These are phyloP conservation scores for Alternaria sp. DNA, from an alignment of 2,329 filamentous ascomycete genomes.

Conservation along the genomic window DNA sequence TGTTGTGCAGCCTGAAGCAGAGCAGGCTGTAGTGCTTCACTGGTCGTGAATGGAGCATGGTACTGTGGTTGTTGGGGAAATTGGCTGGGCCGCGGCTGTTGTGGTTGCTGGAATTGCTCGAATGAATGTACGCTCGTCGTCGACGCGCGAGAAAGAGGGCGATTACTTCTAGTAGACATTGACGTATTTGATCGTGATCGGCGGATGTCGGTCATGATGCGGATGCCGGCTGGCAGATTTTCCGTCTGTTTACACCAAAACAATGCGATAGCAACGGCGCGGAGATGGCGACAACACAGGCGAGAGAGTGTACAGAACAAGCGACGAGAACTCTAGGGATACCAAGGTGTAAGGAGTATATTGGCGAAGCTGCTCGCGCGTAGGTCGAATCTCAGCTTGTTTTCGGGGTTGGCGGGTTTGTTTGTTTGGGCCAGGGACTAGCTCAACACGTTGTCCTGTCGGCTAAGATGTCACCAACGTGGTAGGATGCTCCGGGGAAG, in stretches of 20 bases:
- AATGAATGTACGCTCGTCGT: conserved; percentile 59
- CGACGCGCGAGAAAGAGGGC: conserved; percentile 59
- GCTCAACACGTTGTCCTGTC: conserved; percentile 19
- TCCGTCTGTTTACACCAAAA: conserved; percentile 48
- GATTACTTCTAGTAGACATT: conserved; percentile 54
- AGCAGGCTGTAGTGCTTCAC: conserved; percentile 41
- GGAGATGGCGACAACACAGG: conserved; percentile 10
- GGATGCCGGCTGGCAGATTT: conserved; percentile 27
- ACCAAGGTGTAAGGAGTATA: conserved; percentile 1
- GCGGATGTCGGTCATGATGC: conserved; percentile 49
- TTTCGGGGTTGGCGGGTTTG: conserved; percentile 20
- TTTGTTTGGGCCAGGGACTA: conserved; percentile 27
- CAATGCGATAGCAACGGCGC: conserved; percentile 34
- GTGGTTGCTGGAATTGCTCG: conserved; percentile 42
- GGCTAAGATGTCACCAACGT: conserved; percentile 17
- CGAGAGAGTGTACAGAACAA: background rate
- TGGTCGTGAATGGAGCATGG: conserved; percentile 38
- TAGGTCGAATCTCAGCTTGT: conserved; percentile 5
- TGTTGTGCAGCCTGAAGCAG: conserved; percentile 50
- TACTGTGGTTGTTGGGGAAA: conserved; percentile 38
- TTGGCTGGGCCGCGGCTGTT: conserved; percentile 26
- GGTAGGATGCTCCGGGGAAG: conserved; percentile 22
- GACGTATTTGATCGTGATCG: conserved; percentile 59
- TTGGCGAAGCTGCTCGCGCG: conserved; percentile 5
- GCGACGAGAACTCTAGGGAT: background rate